Conservation (phyloP, 345 rosid species). For the Salix udensis region DNA sequence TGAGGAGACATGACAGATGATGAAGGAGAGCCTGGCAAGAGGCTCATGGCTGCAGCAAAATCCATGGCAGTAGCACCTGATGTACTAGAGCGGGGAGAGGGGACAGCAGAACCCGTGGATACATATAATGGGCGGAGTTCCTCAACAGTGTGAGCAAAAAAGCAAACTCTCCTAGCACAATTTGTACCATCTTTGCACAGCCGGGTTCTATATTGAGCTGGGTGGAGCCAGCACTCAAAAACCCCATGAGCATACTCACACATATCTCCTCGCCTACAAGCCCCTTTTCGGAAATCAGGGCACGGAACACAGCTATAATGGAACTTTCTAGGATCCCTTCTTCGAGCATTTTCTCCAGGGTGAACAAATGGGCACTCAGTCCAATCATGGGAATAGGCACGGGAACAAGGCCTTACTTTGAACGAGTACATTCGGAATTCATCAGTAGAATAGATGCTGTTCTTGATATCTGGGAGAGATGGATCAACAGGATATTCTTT, state of each 20-base stretch:
- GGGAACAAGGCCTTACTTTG: slow-evolving; percentile 88
- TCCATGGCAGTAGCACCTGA: slow-evolving; percentile 25
- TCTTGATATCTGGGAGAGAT: slow-evolving; percentile 89
- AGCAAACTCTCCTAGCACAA: slow-evolving; percentile 86
- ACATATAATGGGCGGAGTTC: slow-evolving; percentile 85
- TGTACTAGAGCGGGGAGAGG: slow-evolving; percentile 36
- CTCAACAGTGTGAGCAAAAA: slow-evolving; percentile 87
- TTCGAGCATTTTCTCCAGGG: slow-evolving; percentile 92
- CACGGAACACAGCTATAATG: slow-evolving; percentile 97
- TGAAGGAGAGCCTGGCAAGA: slow-evolving; percentile 28
- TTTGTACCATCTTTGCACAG: slow-evolving; percentile 85
- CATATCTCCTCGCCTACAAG: slow-evolving; percentile 90
- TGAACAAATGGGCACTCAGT: slow-evolving; percentile 98
- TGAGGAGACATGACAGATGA: slow-evolving; percentile 52
- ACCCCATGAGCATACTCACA: slow-evolving; percentile 98
- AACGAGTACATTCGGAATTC: slow-evolving; percentile 96
- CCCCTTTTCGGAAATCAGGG: slow-evolving; percentile 90
- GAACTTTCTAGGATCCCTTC: slow-evolving; percentile 94
- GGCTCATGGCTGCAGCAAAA: slow-evolving; percentile 23
- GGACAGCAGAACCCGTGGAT: slow-evolving; percentile 90
- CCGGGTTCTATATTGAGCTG: slow-evolving; percentile 89
- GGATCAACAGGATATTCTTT: slow-evolving; percentile 90
- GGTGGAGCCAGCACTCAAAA: slow-evolving; percentile 98
- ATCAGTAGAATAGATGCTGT: slow-evolving; percentile 86
- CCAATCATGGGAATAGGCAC: slow-evolving; percentile 98